Percentiles rank a stretch among this genome's conserved stretches.
phyloP scores from a whole-genome alignment of 228 moss, liverwort and hornwort species.

The Sphagnum magellanicum region DNA sequence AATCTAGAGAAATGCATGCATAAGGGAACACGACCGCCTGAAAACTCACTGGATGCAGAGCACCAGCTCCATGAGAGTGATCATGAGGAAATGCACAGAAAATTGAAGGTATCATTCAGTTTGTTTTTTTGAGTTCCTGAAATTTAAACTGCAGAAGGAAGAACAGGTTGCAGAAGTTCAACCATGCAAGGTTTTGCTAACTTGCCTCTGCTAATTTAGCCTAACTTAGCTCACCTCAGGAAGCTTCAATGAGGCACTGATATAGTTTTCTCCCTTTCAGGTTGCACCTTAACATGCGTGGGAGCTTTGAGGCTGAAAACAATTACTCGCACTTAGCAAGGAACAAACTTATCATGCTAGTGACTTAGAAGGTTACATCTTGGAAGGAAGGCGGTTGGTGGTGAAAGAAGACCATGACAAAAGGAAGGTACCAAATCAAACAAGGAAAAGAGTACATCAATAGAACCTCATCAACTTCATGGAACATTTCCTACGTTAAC shows the following conservation, averaged over 20 bases:
- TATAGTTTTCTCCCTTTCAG: constrained; percentile 6
- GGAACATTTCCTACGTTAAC: too few species aligned
- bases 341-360: not conserved
- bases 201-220: not conserved
- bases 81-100: constrained; percentile 46
- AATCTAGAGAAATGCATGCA: constrained; percentile 35
- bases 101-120: constrained; percentile 19
- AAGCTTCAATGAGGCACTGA: too few species aligned
- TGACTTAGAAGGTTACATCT: too few species aligned
- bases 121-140: too few species aligned
- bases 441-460: too few species aligned
- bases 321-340: constrained; percentile 30
- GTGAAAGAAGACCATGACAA: too few species aligned
- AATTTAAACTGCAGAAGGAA: too few species aligned
- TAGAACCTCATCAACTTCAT: too few species aligned
- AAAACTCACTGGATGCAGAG: constrained; percentile 37
- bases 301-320: constrained; percentile 42
- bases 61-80: constrained; percentile 38
- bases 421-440: too few species aligned
- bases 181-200: not conserved
- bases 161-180: not conserved
- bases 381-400: too few species aligned
- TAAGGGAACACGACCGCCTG: constrained; percentile 31
- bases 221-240: not conserved
- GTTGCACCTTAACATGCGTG: constrained; percentile 31